Conservation (phyloP, 1,284 basidiomycete genomes). For the Cutaneotrichosporon spelunceum region DNA sequence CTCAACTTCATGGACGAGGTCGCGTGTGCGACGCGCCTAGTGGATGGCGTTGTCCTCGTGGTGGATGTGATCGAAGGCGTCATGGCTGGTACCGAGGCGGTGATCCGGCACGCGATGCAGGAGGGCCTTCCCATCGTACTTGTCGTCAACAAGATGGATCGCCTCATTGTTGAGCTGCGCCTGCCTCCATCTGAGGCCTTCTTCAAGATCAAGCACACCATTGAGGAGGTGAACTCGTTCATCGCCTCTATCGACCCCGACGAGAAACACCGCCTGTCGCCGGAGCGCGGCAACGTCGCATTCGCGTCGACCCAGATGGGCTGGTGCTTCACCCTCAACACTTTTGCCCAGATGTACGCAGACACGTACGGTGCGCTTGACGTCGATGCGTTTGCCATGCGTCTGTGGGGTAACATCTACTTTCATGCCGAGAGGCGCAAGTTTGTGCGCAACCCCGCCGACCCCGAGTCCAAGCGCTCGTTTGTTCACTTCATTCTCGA, state of each 20-base stretch:
- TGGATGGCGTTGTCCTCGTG: constrained; percentile 91
- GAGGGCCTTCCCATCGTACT: constrained; percentile 87
- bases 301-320: constrained; percentile 96
- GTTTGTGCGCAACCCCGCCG: constrained; percentile 78
- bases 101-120: constrained; percentile 81
- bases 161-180: constrained; percentile 91
- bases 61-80: constrained; percentile 96
- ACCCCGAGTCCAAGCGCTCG: constrained; percentile 75
- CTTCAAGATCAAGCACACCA: constrained; percentile 98
- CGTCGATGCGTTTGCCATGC: constrained; percentile 63
- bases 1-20: constrained; percentile 98
- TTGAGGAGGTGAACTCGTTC: constrained; percentile 95
- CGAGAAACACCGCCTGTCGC: constrained; percentile 80
- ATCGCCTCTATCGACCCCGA: constrained; percentile 88
- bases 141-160: constrained; percentile 96
- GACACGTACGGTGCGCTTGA: constrained; percentile 66
- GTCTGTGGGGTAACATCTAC: constrained; percentile 98
- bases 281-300: constrained; percentile 93
- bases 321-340: constrained; percentile 93
- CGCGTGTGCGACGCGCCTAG: constrained; percentile 77
- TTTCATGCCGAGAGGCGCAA: constrained; percentile 77
- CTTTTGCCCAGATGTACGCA: constrained; percentile 95
- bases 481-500: constrained; percentile 97
- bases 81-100: constrained; percentile 83
- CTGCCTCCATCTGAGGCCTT: constrained; percentile 95